Evolutionary conservation across 495 filamentous ascomycete genomes (phyloP).

Genomic region (Diplogelasinospora grovesii): DNA sequence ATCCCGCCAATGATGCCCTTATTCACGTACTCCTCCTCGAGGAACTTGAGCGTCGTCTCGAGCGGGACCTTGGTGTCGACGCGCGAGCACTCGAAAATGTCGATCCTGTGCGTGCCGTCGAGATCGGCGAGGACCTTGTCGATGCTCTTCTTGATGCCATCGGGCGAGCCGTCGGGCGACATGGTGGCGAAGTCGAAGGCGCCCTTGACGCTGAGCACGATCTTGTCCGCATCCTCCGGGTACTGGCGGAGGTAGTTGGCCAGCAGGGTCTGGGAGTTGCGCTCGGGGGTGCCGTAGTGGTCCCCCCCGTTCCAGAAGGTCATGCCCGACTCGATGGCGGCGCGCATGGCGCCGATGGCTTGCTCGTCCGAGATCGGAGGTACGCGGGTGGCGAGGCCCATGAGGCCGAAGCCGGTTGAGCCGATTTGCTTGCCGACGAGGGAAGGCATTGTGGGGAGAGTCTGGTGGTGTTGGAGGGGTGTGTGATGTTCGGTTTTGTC

Average conservation of each 20-base stretch:
- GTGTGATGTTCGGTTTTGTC: too few species aligned
- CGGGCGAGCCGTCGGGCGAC: slow-evolving; percentile 53
- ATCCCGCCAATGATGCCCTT: slow-evolving; percentile 72
- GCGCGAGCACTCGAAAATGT: slow-evolving; percentile 72
- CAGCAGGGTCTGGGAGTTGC: slow-evolving; percentile 57
- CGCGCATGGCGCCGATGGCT: too few species aligned
- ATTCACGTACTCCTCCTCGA: slow-evolving; percentile 59
- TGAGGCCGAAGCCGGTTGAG: too few species aligned
- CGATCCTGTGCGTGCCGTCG: slow-evolving; percentile 66
- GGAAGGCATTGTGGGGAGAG: too few species aligned
- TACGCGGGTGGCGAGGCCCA: too few species aligned
- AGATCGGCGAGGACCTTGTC: slow-evolving; percentile 57
- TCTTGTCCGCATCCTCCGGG: slow-evolving; percentile 58
- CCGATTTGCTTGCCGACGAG: too few species aligned
- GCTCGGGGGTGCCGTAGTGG: too few species aligned
- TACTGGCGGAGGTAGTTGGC: slow-evolving; percentile 57
- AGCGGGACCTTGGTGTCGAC: slow-evolving; percentile 46
- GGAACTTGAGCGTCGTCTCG: slow-evolving; percentile 39
- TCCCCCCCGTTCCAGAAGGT: too few species aligned
- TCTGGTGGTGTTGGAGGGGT: too few species aligned
- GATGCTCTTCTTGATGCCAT: slow-evolving; percentile 55
- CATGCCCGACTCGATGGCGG: too few species aligned
- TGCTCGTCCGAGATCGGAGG: too few species aligned
- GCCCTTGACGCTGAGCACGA: slow-evolving; percentile 59
- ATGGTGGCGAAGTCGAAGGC: slow-evolving; percentile 26